Evolutionary conservation across 2,329 filamentous ascomycete species (phyloP).

Genomic region (Aspergillus thermomutatus): DNA sequence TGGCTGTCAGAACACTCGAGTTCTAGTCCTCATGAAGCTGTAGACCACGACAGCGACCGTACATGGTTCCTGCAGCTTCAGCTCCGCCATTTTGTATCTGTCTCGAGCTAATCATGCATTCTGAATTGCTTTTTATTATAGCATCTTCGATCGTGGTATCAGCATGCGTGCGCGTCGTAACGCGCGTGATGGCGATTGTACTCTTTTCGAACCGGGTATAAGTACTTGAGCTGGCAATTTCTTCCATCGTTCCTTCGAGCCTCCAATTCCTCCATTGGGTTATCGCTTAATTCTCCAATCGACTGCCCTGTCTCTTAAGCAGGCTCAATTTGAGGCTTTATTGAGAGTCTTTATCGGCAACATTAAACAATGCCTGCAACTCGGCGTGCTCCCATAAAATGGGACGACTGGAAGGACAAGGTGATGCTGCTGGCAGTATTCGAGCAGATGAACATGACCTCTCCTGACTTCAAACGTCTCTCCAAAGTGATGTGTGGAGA

Average conservation of each 20-base stretch:
- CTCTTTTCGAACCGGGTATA: not conserved
- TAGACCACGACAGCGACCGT: not conserved
- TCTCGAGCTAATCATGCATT: not conserved
- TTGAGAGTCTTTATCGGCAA: not conserved
- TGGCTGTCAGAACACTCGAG: not conserved
- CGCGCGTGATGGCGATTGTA: not conserved
- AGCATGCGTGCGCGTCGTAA: not conserved
- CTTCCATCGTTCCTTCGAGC: not conserved
- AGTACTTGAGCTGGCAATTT: not conserved
- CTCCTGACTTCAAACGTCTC: constrained; percentile 5
- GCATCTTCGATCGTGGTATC: not conserved
- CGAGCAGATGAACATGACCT: constrained; percentile 2
- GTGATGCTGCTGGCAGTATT: constrained; percentile 10
- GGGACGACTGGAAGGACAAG: constrained; percentile 10
- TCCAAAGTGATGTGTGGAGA: constrained; percentile 3
- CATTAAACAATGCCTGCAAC: not conserved
- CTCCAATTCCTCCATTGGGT: not conserved
- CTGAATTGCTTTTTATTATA: not conserved
- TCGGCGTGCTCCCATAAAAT: not conserved
- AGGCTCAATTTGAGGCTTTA: not conserved
- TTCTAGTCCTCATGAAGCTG: not conserved
- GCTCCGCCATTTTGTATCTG: not conserved
- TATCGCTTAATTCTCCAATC: not conserved
- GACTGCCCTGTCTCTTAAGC: not conserved
- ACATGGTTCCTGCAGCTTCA: not conserved